These are phyloP conservation scores for Eucalyptus decipiens DNA, from an alignment of 345 rosid species.

Conservation along the genomic window DNA sequence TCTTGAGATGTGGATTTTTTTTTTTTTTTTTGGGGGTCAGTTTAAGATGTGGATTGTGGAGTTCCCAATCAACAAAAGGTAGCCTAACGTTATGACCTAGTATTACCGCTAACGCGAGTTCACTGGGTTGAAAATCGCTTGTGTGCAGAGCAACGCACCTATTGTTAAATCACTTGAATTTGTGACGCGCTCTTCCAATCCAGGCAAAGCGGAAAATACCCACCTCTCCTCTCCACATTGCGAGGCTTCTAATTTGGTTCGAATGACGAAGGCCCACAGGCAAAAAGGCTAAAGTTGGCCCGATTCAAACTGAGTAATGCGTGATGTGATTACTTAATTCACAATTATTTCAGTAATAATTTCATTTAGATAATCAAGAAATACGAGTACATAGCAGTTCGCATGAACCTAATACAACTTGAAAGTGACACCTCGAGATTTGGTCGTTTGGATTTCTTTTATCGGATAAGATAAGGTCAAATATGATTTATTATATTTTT, in stretches of 20 bases:
- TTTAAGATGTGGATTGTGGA: neutral
- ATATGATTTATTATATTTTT: too few relatives aligned
- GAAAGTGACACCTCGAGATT: neutral
- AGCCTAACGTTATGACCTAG: neutral
- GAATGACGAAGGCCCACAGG: neutral
- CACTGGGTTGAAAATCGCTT: neutral
- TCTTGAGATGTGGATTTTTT: too few relatives aligned
- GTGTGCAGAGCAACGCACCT: too few relatives aligned
- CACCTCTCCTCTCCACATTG: neutral
- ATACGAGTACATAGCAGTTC: neutral
- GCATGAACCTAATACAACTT: neutral
- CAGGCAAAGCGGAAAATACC: neutral
- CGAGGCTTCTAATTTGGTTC: neutral
- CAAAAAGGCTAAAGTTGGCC: neutral
- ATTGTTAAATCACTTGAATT: neutral
- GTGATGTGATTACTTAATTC: neutral
- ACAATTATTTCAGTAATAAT: neutral
- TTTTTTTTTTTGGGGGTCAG: too few relatives aligned
- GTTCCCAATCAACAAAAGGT: neutral
- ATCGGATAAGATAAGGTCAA: rapidly evolving
- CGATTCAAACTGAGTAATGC: neutral
- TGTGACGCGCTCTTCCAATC: neutral
- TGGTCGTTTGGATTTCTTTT: rapidly evolving
- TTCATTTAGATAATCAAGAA: neutral
- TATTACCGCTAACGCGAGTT: neutral